Evolutionary conservation across 2,329 filamentous ascomycete genomes (phyloP).

Genomic region (Fusarium annulatum): DNA sequence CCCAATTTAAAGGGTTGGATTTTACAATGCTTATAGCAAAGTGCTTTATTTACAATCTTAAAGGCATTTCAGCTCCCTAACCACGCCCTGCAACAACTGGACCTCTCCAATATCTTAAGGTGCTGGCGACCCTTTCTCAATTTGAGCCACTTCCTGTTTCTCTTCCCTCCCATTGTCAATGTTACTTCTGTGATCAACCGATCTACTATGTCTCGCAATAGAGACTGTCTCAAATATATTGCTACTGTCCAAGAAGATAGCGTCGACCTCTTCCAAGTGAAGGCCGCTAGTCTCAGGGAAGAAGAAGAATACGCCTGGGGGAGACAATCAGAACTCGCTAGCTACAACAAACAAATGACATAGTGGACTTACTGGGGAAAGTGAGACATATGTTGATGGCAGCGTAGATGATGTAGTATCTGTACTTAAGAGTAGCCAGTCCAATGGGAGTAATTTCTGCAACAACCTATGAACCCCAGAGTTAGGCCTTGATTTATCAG

Average conservation of each 20-base stretch:
- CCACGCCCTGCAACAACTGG: fast-evolving
- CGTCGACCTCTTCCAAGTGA: constrained; percentile 3
- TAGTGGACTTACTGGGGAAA: neutral
- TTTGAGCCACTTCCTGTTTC: neutral
- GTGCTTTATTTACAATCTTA: neutral
- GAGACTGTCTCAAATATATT: neutral
- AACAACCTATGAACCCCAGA: neutral
- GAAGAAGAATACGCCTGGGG: neutral
- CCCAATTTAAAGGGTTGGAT: fast-evolving
- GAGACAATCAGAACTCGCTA: too few relatives aligned
- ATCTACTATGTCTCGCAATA: neutral
- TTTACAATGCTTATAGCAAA: too few relatives aligned
- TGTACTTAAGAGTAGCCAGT: constrained; percentile 3
- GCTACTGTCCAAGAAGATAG: neutral
- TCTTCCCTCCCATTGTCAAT: neutral
- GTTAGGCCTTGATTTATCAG: neutral
- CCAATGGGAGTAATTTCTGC: constrained; percentile 10
- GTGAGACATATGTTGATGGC: constrained; percentile 1
- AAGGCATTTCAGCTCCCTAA: fast-evolving
- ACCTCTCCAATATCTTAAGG: neutral
- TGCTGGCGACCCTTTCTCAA: neutral
- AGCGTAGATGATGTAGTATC: constrained; percentile 9
- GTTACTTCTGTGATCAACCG: fast-evolving
- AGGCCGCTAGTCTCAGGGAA: constrained; percentile 4
- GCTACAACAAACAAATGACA: too few relatives aligned